Base-by-base conservation (phyloP, 768 basidiomycete genomes). In the Russula sp. region DNA sequence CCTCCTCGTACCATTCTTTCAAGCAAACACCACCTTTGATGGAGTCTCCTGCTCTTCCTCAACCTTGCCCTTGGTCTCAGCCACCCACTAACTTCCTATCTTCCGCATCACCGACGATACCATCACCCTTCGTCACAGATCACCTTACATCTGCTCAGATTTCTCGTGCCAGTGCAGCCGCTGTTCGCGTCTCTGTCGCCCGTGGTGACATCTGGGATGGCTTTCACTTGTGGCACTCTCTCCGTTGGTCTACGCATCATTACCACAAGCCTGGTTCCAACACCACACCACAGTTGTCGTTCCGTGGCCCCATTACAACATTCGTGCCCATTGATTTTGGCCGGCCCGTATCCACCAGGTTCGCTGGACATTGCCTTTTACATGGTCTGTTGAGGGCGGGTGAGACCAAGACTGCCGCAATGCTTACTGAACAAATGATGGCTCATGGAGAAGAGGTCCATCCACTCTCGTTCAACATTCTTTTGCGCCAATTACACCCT, bases 301-400 rank as follows among this genome's bases (percentile, higher is more conserved):
- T 66, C 59, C 49, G 16, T 14, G 50, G 61, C 64, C 22, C 72
- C 69, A 32, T 57, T 10, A 64, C 71, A 50, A 65, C 71, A 16
- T 81, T 77, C 61, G 68, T 74, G 20, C 75, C 76, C 1, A 75
- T 83, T 56, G 71, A 77, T 16, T 83, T 86, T 63, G 76, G 77
- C 51, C 73, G 71, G 39, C 71, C 77, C 0, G 73, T 87, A 10
- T 80, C 88, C 29, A 79, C 82, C 3, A 83, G 82, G 22, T 74
- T 90, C 3, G 73, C 84, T 18, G 79, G 82, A 0, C 88, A 91
- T 66, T 74, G 77, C 32, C 75, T 91, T 43, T 65, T 91, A 10
- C 89, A 92, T 53, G 77, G 79, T 35, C 76, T 89, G 42, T 68
- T 90, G 22, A 83, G 85, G 53, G 64, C 73, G 7, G 80, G 84